A percentile compares a stretch with the other conserved stretches of the same genome.
Conservation (phyloP, 768 basidiomycete species). For the Psilocybe cyanescens region DNA sequence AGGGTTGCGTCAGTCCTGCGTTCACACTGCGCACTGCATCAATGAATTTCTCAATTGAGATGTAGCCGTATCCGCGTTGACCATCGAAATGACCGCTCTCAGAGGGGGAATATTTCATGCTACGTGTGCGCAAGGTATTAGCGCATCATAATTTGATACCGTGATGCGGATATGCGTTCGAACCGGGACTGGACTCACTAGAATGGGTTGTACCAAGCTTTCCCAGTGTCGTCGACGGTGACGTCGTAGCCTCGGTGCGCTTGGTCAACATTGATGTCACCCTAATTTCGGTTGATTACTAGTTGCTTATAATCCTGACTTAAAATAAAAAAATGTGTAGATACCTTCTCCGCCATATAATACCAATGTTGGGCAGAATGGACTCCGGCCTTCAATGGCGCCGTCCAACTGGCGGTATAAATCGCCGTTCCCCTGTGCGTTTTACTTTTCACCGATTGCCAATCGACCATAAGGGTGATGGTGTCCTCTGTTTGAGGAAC, state of each 20-base stretch:
- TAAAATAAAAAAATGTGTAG: neutral
- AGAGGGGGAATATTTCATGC: slow-evolving; percentile 95
- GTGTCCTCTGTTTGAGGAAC: slow-evolving; percentile 90
- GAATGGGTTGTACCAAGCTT: slow-evolving; percentile 88
- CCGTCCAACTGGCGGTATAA: slow-evolving; percentile 95
- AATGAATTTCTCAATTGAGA: slow-evolving; percentile 92
- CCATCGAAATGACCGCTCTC: slow-evolving; percentile 94
- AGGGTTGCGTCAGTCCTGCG: slow-evolving; percentile 64
- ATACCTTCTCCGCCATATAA: slow-evolving; percentile 91
- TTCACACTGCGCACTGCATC: slow-evolving; percentile 84
- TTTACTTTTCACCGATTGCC: slow-evolving; percentile 79
- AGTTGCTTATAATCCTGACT: neutral
- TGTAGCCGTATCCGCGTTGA: slow-evolving; percentile 89
- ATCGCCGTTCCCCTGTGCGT: slow-evolving; percentile 86
- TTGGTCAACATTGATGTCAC: slow-evolving; percentile 91
- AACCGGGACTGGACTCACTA: slow-evolving; percentile 57
- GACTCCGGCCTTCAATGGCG: slow-evolving; percentile 86
- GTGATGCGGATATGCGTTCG: slow-evolving; percentile 11
- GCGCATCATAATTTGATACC: slow-evolving; percentile 10
- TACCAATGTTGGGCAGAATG: slow-evolving; percentile 94
- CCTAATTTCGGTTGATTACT: slow-evolving; percentile 44
- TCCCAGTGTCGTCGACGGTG: slow-evolving; percentile 84
- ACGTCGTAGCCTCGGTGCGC: slow-evolving; percentile 94
- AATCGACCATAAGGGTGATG: slow-evolving; percentile 93
- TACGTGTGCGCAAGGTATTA: slow-evolving; percentile 28